A percentile compares a stretch with the other conserved stretches of the same genome.
phyloP scores from a whole-genome alignment of 2,329 filamentous ascomycete genomes.

The Akanthomyces lecanii region DNA sequence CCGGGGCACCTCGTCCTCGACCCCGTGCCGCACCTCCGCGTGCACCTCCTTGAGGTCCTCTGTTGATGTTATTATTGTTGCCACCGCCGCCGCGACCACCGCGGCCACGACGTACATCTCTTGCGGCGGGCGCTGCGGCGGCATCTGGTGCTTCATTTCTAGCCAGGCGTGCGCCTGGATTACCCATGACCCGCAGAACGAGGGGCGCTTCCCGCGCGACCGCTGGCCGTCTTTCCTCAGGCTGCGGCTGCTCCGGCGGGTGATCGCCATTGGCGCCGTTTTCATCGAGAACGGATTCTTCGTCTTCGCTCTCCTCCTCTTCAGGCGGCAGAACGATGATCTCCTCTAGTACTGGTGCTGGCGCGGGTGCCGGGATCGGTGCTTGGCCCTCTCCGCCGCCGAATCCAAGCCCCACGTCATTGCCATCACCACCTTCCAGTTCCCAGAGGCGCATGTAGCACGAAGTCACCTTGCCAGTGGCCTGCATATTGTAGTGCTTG shows the following conservation, averaged over 20 bases:
- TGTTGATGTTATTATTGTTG: slow-evolving; percentile 9
- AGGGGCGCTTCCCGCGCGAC: slow-evolving; percentile 55
- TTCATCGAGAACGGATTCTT: slow-evolving; percentile 18
- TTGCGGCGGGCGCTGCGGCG: slow-evolving; percentile 25
- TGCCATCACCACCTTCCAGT: slow-evolving; percentile 72
- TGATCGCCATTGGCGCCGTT: background rate
- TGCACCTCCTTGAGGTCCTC: slow-evolving; percentile 18
- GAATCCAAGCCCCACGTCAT: slow-evolving; percentile 45
- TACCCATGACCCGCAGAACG: slow-evolving; percentile 49
- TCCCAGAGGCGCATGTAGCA: slow-evolving; percentile 93
- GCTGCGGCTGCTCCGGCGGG: background rate
- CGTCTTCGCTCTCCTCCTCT: slow-evolving; percentile 29
- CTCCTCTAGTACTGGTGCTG: slow-evolving; percentile 20
- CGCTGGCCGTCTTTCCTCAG: slow-evolving; percentile 21
- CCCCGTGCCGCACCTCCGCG: slow-evolving; percentile 9
- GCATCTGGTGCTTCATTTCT: slow-evolving; percentile 2
- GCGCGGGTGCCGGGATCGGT: slow-evolving; percentile 19
- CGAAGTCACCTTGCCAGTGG: slow-evolving; percentile 47
- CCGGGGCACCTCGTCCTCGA: background rate
- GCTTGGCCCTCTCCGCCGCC: slow-evolving; percentile 32
- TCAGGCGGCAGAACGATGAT: slow-evolving; percentile 27
- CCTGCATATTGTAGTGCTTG: slow-evolving; percentile 72
- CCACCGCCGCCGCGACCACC: slow-evolving; percentile 21
- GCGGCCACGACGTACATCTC: slow-evolving; percentile 27
- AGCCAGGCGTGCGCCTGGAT: slow-evolving; percentile 25